Percentiles rank a stretch among this genome's conserved stretches.
Evolutionary conservation across 371 early-diverging fungal species (phyloP).

Genomic region (Circinella minor): DNA sequence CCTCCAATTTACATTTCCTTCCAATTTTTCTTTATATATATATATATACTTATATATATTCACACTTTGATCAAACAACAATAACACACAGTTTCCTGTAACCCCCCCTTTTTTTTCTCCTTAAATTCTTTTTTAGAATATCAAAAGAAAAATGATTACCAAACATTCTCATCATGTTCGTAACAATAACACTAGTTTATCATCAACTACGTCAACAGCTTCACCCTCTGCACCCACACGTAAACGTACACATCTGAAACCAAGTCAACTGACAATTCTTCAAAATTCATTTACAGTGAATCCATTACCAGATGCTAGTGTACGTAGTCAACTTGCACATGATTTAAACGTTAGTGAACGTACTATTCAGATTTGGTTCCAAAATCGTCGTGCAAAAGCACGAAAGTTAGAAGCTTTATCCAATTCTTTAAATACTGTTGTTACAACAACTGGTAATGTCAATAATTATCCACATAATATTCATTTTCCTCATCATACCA

Average conservation of each 20-base stretch:
- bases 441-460: background rate
- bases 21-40: too few species aligned
- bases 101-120: too few species aligned
- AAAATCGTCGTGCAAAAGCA: conserved; percentile 82
- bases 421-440: background rate
- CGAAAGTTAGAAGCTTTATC: conserved; percentile 33
- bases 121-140: too few species aligned
- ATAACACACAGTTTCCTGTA: too few species aligned
- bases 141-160: background rate
- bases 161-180: background rate
- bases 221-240: conserved; percentile 17
- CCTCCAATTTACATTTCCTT: too few species aligned
- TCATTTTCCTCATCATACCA: background rate
- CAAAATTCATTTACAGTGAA: conserved; percentile 47
- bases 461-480: background rate
- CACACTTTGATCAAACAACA: too few species aligned
- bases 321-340: conserved; percentile 33
- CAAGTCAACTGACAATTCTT: conserved; percentile 28
- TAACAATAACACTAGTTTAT: background rate
- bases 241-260: conserved; percentile 35
- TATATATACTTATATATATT: background rate
- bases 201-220: background rate
- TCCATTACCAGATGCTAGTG: conserved; percentile 39
- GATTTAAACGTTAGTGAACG: conserved; percentile 52
- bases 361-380: conserved; percentile 95